A percentile compares a stretch with the other conserved stretches of the same genome.
Evolutionary conservation across 2,329 filamentous ascomycete species (phyloP).

Genomic region (Talaromyces piceae): DNA sequence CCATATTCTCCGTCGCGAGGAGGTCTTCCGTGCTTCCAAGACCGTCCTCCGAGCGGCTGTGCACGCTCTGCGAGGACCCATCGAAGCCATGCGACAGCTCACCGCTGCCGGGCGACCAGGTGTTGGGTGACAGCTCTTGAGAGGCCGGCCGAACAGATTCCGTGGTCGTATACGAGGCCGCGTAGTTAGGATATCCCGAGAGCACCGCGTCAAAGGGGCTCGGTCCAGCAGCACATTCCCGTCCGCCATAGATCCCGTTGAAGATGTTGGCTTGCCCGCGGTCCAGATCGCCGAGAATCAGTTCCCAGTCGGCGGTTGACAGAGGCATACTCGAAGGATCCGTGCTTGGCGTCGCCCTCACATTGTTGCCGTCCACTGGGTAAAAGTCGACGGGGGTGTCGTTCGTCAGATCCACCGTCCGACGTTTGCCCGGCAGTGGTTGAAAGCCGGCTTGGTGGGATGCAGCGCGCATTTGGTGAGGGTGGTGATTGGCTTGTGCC

Average conservation of each 20-base stretch:
- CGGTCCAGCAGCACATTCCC: slow-evolving; percentile 30
- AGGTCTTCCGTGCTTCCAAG: slow-evolving; percentile 47
- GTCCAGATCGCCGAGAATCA: slow-evolving; percentile 70
- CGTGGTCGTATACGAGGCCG: neutral
- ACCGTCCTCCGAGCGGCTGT: slow-evolving; percentile 52
- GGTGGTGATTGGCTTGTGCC: neutral
- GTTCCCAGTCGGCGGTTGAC: slow-evolving; percentile 71
- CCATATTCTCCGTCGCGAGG: slow-evolving; percentile 18
- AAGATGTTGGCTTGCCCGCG: slow-evolving; percentile 74
- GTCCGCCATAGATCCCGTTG: slow-evolving; percentile 41
- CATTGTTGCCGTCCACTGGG: slow-evolving; percentile 25
- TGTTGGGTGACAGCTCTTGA: slow-evolving; percentile 32
- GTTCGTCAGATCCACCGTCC: slow-evolving; percentile 14
- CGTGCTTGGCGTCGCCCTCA: slow-evolving; percentile 34
- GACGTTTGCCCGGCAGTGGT: slow-evolving; percentile 16
- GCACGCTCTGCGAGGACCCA: slow-evolving; percentile 43
- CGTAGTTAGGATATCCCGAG: slow-evolving; percentile 14
- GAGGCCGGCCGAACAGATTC: slow-evolving; percentile 11
- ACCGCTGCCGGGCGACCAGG: slow-evolving; percentile 35
- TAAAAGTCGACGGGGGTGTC: slow-evolving; percentile 53
- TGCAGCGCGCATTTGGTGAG: slow-evolving; percentile 5
- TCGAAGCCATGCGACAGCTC: slow-evolving; percentile 25
- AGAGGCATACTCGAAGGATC: slow-evolving; percentile 40
- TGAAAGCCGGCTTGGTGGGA: slow-evolving; percentile 16
- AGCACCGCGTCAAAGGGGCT: slow-evolving; percentile 29